Conservation (phyloP, 2,329 filamentous ascomycete species). For the Colletotrichum aenigma region DNA sequence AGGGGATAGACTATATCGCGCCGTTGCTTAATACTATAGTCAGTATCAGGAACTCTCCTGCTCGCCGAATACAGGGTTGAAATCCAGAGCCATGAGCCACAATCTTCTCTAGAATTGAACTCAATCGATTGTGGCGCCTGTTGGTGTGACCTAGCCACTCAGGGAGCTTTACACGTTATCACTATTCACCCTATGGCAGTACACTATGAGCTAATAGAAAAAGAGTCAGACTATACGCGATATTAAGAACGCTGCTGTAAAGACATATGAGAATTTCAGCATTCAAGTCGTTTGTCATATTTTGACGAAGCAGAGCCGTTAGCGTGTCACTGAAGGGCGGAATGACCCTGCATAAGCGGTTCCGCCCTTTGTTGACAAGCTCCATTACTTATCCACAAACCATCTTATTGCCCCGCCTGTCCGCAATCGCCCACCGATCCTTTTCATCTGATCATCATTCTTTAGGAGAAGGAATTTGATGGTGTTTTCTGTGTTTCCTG, state of each 20-base stretch:
- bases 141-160: not conserved
- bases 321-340: not conserved
- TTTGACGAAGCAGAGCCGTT: not conserved
- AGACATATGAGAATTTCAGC: not conserved
- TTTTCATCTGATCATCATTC: not conserved
- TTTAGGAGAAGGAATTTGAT: not conserved
- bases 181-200: not conserved
- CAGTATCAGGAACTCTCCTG: not conserved
- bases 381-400: not conserved
- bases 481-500: not conserved
- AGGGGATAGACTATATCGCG: not conserved
- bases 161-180: not conserved
- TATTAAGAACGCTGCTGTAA: not conserved
- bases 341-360: not conserved
- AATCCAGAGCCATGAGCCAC: not conserved
- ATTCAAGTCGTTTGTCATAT: not conserved
- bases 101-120: not conserved
- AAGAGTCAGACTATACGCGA: not conserved
- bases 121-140: not conserved
- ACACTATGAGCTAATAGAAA: not conserved
- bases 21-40: not conserved
- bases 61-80: not conserved
- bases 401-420: not conserved
- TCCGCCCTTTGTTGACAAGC: not conserved
- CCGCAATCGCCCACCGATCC: not conserved